phyloP scores from a whole-genome alignment of 495 filamentous ascomycete genomes.

The Penicillium canescens region DNA sequence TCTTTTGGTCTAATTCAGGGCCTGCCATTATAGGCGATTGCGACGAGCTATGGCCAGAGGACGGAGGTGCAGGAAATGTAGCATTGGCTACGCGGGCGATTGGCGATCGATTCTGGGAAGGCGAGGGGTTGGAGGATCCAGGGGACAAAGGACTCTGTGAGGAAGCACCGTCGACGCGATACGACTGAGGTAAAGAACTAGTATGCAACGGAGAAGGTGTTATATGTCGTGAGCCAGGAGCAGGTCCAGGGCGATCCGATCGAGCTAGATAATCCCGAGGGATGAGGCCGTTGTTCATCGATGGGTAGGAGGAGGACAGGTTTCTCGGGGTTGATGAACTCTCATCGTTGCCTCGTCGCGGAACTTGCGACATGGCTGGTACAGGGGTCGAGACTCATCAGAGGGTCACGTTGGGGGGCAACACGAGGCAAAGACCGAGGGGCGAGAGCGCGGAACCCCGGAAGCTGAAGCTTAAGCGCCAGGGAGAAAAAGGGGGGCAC shows the following conservation, averaged over 20 bases:
- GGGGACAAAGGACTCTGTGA: conserved; percentile 36
- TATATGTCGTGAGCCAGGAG: conserved; percentile 32
- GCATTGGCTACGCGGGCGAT: conserved; percentile 34
- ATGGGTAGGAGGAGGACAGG: conserved; percentile 15
- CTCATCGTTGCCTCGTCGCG: conserved; percentile 34
- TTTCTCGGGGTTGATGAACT: conserved; percentile 19
- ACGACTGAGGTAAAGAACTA: conserved; percentile 28
- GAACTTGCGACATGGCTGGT: conserved; percentile 42
- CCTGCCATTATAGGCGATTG: conserved; percentile 18
- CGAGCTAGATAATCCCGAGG: conserved; percentile 35
- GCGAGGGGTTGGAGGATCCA: conserved; percentile 25
- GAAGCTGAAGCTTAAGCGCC: conserved; percentile 25
- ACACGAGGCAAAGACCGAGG: conserved; percentile 17
- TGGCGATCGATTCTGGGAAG: conserved; percentile 23
- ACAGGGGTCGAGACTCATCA: conserved; percentile 25
- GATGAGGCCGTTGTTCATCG: conserved; percentile 27
- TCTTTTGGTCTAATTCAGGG: conserved; percentile 18
- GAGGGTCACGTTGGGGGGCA: conserved; percentile 23
- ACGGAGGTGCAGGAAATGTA: conserved; percentile 31
- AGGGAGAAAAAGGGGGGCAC: conserved; percentile 8
- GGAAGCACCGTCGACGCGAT: conserved; percentile 22
- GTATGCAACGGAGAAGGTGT: conserved; percentile 40
- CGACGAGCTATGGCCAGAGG: conserved; percentile 15
- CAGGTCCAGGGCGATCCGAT: conserved; percentile 27
- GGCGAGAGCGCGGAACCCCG: conserved; percentile 22